These are phyloP conservation scores for Fusarium pseudonygamai DNA, from an alignment of 2,329 filamentous ascomycete genomes.

Conservation along the genomic window DNA sequence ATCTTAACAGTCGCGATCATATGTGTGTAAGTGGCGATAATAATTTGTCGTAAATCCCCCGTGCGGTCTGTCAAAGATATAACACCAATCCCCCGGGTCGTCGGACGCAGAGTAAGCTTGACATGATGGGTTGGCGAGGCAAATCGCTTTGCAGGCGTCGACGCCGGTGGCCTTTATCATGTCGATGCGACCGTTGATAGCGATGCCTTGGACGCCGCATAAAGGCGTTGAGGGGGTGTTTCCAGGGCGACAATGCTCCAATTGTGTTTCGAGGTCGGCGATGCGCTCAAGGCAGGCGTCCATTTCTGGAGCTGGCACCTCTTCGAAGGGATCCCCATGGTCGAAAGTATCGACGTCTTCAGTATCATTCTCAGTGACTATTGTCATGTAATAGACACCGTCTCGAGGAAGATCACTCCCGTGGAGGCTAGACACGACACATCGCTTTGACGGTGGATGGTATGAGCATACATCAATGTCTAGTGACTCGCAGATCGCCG, in stretches of 20 bases:
- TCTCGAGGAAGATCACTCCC: not conserved
- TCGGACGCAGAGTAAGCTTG: not conserved
- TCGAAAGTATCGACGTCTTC: not conserved
- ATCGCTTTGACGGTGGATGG: not conserved
- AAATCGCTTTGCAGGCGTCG: not conserved
- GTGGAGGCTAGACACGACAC: not conserved
- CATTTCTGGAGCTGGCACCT: not conserved
- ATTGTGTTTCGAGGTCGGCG: not conserved
- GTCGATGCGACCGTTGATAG: not conserved
- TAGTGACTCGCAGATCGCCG: not conserved
- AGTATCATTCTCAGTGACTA: accelerated
- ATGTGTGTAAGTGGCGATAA: not conserved
- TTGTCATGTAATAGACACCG: not conserved
- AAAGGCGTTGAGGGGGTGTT: accelerated
- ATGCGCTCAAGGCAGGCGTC: not conserved
- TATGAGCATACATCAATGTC: not conserved
- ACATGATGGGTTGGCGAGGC: not conserved
- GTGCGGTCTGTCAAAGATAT: not conserved
- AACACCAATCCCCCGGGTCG: not conserved
- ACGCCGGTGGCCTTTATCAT: not conserved
- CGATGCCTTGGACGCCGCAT: not conserved
- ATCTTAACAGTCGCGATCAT: not conserved
- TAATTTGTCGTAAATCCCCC: accelerated
- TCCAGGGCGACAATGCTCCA: not conserved
- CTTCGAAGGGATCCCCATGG: not conserved